phyloP scores from a whole-genome alignment of 768 basidiomycete genomes.

The Amanita phalloides region DNA sequence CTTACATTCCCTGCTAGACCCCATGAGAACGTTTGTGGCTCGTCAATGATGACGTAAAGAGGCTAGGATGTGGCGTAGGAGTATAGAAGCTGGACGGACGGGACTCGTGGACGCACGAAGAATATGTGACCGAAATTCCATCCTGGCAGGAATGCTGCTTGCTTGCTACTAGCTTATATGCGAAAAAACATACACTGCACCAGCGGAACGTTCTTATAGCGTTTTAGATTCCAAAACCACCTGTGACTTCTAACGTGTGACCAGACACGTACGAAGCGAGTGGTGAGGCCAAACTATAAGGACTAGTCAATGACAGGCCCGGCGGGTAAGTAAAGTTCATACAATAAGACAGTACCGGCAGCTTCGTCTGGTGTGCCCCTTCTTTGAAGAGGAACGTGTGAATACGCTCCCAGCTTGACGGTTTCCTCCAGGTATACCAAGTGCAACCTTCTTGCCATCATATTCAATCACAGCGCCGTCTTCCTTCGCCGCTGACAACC shows the following conservation, averaged over 20 bases:
- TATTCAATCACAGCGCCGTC: slow-evolving; percentile 66
- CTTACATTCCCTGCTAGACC: too few species aligned
- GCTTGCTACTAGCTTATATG: too few species aligned
- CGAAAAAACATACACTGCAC: too few species aligned
- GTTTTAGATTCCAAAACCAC: slow-evolving; percentile 60
- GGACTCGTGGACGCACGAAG: too few species aligned
- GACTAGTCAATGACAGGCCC: not conserved
- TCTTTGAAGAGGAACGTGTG: slow-evolving; percentile 51
- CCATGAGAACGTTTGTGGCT: too few species aligned
- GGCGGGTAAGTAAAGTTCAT: slow-evolving; percentile 18
- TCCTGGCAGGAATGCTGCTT: too few species aligned
- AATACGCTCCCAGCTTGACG: slow-evolving; percentile 26
- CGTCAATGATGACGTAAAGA: too few species aligned
- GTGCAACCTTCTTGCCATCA: slow-evolving; percentile 72
- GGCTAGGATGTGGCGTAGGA: too few species aligned
- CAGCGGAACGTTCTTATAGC: not conserved
- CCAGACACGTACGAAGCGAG: slow-evolving; percentile 74
- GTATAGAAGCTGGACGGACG: too few species aligned
- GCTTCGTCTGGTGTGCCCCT: slow-evolving; percentile 68
- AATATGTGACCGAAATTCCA: too few species aligned
- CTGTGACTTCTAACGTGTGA: slow-evolving; percentile 79
- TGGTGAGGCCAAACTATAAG: slow-evolving; percentile 63
- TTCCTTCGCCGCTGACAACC: slow-evolving; percentile 74
- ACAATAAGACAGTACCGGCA: slow-evolving; percentile 69
- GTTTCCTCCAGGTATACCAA: slow-evolving; percentile 61